Conservation (phyloP, 805 yeast genomes). For the Metschnikowia vanudenii region DNA sequence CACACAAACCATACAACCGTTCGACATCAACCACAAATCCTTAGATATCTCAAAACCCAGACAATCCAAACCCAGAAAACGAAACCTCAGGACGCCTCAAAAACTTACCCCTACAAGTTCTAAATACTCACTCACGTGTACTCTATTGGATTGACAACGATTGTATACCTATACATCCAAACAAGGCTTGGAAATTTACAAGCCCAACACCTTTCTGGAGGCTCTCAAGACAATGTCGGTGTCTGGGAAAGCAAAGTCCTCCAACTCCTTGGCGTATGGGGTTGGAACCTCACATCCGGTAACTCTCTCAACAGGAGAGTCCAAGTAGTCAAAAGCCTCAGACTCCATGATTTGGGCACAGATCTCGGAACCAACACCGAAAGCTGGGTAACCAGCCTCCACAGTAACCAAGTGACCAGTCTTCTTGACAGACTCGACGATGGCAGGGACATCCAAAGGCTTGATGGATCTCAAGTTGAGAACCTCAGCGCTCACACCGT, state of each 20-base stretch:
- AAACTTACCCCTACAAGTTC: too few relatives aligned
- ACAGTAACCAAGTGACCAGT: conserved; percentile 95
- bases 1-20: too few relatives aligned
- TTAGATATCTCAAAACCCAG: too few relatives aligned
- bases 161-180: not conserved
- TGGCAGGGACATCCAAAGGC: conserved; percentile 89
- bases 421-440: conserved; percentile 87
- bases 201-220: conserved; percentile 72
- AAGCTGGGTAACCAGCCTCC: conserved; percentile 97
- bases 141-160: not conserved
- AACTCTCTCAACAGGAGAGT: conserved; percentile 97
- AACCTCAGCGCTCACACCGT: conserved; percentile 90
- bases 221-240: conserved; percentile 86
- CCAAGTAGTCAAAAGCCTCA: conserved; percentile 96
- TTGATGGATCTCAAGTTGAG: conserved; percentile 94
- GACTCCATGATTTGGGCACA: conserved; percentile 98
- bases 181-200: conserved; percentile 33
- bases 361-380: conserved; percentile 98
- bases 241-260: conserved; percentile 99
- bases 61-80: too few relatives aligned
- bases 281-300: conserved; percentile 99
- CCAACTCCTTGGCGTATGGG: conserved; percentile 94
- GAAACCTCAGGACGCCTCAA: too few relatives aligned
- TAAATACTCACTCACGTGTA: not conserved
- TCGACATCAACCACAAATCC: too few relatives aligned